phyloP scores from a whole-genome alignment of 2,329 filamentous ascomycete species.

The Metarhizium humberi region DNA sequence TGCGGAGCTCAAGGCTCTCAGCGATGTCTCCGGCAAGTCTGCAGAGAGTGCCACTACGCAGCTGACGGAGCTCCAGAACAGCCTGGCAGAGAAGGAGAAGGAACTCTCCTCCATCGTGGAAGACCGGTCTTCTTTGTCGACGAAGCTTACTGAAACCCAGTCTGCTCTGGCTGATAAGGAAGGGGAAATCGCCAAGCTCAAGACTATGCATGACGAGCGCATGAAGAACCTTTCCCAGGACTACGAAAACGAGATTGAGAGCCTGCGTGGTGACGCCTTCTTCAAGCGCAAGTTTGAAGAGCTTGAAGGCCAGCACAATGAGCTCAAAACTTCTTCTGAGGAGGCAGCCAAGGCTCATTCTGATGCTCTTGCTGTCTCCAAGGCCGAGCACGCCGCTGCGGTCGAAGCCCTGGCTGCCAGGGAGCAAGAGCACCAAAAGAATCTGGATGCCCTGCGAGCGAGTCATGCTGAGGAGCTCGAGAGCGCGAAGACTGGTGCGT shows the following conservation, averaged over 20 bases:
- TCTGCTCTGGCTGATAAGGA: conserved; percentile 39
- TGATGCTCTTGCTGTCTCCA: conserved; percentile 32
- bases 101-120: conserved; percentile 36
- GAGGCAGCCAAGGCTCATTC: conserved; percentile 29
- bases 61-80: conserved; percentile 28
- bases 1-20: conserved; percentile 37
- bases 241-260: conserved; percentile 57
- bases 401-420: conserved; percentile 39
- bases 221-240: conserved; percentile 50
- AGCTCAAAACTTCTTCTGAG: conserved; percentile 30
- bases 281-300: conserved; percentile 56
- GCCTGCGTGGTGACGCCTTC: conserved; percentile 51
- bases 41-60: conserved; percentile 29
- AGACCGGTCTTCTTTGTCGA: conserved; percentile 32
- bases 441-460: conserved; percentile 44
- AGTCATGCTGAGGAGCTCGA: conserved; percentile 52
- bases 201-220: conserved; percentile 47
- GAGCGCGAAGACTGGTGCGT: conserved; percentile 41
- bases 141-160: conserved; percentile 37
- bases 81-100: conserved; percentile 32
- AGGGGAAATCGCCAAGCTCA: conserved; percentile 38
- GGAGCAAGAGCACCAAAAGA: conserved; percentile 42
- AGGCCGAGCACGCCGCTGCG: conserved; percentile 33
- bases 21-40: conserved; percentile 37
- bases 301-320: conserved; percentile 47